Conservation (phyloP, 2,329 filamentous ascomycete genomes). For the Sclerotinia minor region DNA sequence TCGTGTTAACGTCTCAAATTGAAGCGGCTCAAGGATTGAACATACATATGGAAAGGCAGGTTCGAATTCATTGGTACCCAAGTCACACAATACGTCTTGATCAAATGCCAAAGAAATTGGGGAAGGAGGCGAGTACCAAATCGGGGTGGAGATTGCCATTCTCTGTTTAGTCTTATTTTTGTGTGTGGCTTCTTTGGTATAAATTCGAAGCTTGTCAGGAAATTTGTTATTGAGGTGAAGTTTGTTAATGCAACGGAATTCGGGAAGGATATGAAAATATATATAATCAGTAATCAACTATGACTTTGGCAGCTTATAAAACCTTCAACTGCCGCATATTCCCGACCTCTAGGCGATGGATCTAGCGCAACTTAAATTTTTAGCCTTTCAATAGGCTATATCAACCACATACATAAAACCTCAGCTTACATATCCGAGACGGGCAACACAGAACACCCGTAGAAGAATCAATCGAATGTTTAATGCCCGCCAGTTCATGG, state of each 20-base stretch:
- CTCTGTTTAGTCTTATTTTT: background rate
- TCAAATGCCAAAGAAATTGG: slow-evolving; percentile 20
- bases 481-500: slow-evolving; percentile 22
- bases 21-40: background rate
- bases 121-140: slow-evolving; percentile 21
- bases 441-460: slow-evolving; percentile 8
- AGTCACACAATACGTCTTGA: slow-evolving; percentile 16
- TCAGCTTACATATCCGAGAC: slow-evolving; percentile 24
- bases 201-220: slow-evolving; percentile 5
- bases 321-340: slow-evolving; percentile 2
- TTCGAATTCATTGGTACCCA: slow-evolving; percentile 14
- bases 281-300: slow-evolving; percentile 25
- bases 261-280: slow-evolving; percentile 19
- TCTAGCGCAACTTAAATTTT: slow-evolving; percentile 1
- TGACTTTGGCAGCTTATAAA: slow-evolving; percentile 3
- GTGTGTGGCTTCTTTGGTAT: background rate
- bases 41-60: slow-evolving; percentile 21
- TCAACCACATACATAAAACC: background rate
- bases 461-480: slow-evolving; percentile 13
- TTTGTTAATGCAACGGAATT: background rate
- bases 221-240: background rate
- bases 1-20: background rate
- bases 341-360: slow-evolving; percentile 14
- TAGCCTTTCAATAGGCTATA: slow-evolving; percentile 25
- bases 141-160: slow-evolving; percentile 19